Evolutionary conservation across 2,329 filamentous ascomycete genomes (phyloP).

Genomic region (Diaporthe caulivora): DNA sequence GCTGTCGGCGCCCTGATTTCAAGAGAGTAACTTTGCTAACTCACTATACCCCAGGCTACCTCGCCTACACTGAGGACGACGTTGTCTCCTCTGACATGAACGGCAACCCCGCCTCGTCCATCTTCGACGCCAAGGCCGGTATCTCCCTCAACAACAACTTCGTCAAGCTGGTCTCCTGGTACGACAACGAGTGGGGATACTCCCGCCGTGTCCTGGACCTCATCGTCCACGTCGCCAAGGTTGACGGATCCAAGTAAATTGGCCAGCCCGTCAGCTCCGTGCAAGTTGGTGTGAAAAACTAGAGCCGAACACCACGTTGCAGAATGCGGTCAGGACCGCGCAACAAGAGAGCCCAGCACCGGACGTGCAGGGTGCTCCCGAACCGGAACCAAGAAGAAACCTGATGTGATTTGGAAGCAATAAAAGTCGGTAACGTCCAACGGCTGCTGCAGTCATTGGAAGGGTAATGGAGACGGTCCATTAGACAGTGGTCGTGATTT

Average conservation of each 20-base stretch:
- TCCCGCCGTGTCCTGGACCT: slow-evolving; percentile 94
- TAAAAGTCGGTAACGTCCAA: slow-evolving; percentile 39
- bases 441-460: slow-evolving; percentile 35
- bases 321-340: slow-evolving; percentile 5
- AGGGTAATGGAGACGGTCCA: slow-evolving; percentile 22
- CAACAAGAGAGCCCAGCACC: neutral
- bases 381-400: slow-evolving; percentile 23
- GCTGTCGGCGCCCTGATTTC: neutral
- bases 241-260: slow-evolving; percentile 70
- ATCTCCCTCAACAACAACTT: slow-evolving; percentile 99
- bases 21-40: slow-evolving; percentile 36
- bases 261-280: neutral
- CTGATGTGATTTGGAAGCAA: slow-evolving; percentile 31
- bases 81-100: slow-evolving; percentile 94
- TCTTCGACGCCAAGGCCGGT: slow-evolving; percentile 99
- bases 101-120: slow-evolving; percentile 93
- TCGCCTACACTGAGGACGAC: slow-evolving; percentile 97
- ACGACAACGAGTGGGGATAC: slow-evolving; percentile 99
- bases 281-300: slow-evolving; percentile 36
- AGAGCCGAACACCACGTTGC: slow-evolving; percentile 2
- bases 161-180: slow-evolving; percentile 98
- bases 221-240: slow-evolving; percentile 82
- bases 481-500: slow-evolving; percentile 30
- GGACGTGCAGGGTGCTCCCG: neutral
- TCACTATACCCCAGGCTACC: slow-evolving; percentile 71